Conservation (phyloP, 768 basidiomycete genomes). For the Rhodotorula paludigena region DNA sequence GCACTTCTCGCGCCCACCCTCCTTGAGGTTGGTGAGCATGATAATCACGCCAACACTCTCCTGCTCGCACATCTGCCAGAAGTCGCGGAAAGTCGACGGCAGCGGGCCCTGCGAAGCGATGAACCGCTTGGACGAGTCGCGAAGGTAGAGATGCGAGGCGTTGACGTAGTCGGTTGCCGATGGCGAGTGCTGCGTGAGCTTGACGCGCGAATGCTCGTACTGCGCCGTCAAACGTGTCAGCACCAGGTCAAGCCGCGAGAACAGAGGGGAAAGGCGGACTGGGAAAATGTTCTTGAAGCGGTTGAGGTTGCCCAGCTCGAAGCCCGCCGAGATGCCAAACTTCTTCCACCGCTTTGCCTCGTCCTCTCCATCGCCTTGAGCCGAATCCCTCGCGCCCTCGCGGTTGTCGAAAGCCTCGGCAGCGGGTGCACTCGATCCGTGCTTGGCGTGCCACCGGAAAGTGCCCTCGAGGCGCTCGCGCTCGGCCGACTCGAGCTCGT, state of each 20-base stretch:
- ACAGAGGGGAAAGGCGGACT: conserved; percentile 50
- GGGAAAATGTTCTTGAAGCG: conserved; percentile 98
- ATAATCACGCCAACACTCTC: conserved; percentile 91
- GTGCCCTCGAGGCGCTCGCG: conserved; percentile 80
- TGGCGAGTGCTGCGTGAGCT: conserved; percentile 52
- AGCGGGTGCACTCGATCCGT: conserved; percentile 45
- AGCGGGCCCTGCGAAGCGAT: conserved; percentile 96
- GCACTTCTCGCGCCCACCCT: conserved; percentile 83
- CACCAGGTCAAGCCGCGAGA: too few relatives aligned
- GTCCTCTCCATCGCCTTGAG: neutral
- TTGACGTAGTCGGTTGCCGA: conserved; percentile 77
- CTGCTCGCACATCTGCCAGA: conserved; percentile 95
- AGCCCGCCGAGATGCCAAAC: conserved; percentile 88
- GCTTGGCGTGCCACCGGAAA: conserved; percentile 81
- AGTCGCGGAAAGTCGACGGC: conserved; percentile 80
- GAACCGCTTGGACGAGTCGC: conserved; percentile 73
- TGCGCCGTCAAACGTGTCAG: neutral
- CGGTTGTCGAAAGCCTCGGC: neutral
- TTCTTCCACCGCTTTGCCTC: conserved; percentile 52
- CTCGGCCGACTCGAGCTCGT: conserved; percentile 84
- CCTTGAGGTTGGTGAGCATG: conserved; percentile 90
- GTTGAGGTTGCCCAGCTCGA: conserved; percentile 92
- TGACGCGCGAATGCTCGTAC: conserved; percentile 79
- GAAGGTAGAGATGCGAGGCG: conserved; percentile 84
- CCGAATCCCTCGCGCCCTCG: neutral